phyloP scores from a whole-genome alignment of 2,329 filamentous ascomycete genomes.

The Diplocarpon mali region DNA sequence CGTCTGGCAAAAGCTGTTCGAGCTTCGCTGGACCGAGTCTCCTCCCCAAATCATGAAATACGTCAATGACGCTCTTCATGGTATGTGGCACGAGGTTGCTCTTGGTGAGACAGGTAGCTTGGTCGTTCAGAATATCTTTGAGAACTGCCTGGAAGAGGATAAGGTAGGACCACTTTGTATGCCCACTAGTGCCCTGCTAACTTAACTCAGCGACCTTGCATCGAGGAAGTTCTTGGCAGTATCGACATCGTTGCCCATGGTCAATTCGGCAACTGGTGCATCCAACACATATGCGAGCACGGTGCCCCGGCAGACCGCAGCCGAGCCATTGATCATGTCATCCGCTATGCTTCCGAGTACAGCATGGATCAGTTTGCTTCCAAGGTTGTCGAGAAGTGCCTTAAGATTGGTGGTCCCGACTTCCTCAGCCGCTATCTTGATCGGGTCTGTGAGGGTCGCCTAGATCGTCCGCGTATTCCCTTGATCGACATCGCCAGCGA shows the following conservation, averaged over 20 bases:
- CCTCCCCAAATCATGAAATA: conserved; percentile 98
- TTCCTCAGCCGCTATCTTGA: conserved; percentile 90
- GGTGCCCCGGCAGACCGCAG: conserved; percentile 83
- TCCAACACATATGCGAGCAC: conserved; percentile 98
- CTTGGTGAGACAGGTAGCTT: conserved; percentile 94
- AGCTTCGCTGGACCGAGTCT: conserved; percentile 87
- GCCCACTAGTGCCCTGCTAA: conserved; percentile 12
- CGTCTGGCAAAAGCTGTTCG: conserved; percentile 99
- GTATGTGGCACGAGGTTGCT: conserved; percentile 99
- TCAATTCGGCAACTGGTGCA: conserved; percentile 99
- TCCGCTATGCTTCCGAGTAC: conserved; percentile 87
- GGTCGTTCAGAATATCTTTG: conserved; percentile 98
- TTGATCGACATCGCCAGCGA: conserved; percentile 97
- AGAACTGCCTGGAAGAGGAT: conserved; percentile 97
- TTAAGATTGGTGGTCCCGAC: conserved; percentile 87
- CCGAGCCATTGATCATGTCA: conserved; percentile 89
- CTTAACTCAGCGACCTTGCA: conserved; percentile 70
- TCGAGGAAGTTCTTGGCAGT: conserved; percentile 88
- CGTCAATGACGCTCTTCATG: conserved; percentile 86
- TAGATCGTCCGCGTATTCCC: conserved; percentile 87
- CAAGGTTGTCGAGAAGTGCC: conserved; percentile 97
- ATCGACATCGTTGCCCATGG: conserved; percentile 95
- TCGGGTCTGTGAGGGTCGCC: conserved; percentile 82
- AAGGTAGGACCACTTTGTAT: conserved; percentile 50
- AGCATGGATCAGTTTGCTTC: conserved; percentile 99